These are phyloP conservation scores for Paraurostyla sp. DNA, from an alignment of 73 alveolate species.

Conservation along the genomic window DNA sequence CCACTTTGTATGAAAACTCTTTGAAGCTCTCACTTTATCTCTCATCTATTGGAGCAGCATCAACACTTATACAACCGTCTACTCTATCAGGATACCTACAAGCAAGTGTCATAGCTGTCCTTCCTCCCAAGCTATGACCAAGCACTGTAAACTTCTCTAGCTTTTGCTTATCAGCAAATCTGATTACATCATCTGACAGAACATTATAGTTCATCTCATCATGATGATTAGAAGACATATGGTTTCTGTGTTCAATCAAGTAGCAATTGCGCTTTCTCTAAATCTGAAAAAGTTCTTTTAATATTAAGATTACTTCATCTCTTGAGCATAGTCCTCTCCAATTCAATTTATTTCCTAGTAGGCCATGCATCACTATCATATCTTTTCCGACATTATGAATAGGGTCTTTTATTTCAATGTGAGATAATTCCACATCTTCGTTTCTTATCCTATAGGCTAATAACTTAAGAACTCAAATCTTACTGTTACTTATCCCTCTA, in stretches of 20 bases:
- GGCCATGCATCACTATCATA: slow-evolving; percentile 73
- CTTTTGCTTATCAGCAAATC: slow-evolving; percentile 69
- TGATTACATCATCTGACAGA: slow-evolving; percentile 73
- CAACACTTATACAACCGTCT: slow-evolving; percentile 66
- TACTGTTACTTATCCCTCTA: slow-evolving; percentile 12
- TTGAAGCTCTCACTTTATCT: not conserved
- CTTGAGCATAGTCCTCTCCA: slow-evolving; percentile 56
- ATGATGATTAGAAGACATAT: slow-evolving; percentile 74
- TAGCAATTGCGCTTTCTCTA: slow-evolving; percentile 25
- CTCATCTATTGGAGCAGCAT: slow-evolving; percentile 74
- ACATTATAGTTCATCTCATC: slow-evolving; percentile 65
- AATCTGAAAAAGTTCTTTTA: not conserved
- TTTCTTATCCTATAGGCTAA: slow-evolving; percentile 43
- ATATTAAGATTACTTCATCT: slow-evolving; percentile 24
- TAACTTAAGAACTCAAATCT: not conserved
- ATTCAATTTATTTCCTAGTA: slow-evolving; percentile 55
- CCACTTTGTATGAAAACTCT: not conserved
- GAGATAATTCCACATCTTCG: slow-evolving; percentile 59
- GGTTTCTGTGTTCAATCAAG: slow-evolving; percentile 78
- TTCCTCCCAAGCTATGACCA: slow-evolving; percentile 86
- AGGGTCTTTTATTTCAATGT: not conserved
- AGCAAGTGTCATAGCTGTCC: slow-evolving; percentile 73
- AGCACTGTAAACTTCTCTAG: slow-evolving; percentile 70
- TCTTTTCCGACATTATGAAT: not conserved
- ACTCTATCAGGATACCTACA: slow-evolving; percentile 78